Percentiles rank a stretch among this genome's conserved stretches.
phyloP scores from a whole-genome alignment of 225 moss, liverwort and hornwort genomes.

The Polytrichum formosum region DNA sequence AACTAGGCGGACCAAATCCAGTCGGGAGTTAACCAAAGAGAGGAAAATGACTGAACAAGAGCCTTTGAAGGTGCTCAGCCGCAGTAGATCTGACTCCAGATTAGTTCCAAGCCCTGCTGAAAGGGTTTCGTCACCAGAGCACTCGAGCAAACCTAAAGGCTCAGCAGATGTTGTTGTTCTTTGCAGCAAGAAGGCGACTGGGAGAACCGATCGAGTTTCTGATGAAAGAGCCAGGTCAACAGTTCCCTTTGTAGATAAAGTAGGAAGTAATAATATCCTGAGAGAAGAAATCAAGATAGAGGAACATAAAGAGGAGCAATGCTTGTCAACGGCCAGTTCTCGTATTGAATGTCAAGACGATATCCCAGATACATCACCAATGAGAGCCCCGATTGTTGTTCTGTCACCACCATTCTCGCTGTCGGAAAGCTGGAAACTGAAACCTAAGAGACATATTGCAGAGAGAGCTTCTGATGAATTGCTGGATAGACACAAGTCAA shows the following conservation, averaged over 20 bases:
- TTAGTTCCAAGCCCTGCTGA: constrained; percentile 8
- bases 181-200: constrained; percentile 11
- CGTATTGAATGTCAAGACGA: constrained; percentile 21
- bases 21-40: constrained; percentile 17
- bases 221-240: constrained; percentile 16
- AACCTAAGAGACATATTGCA: constrained; percentile 12
- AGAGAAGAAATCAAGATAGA: constrained; percentile 13
- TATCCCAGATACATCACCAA: constrained; percentile 21
- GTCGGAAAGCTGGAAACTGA: constrained; percentile 25
- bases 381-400: constrained; percentile 23
- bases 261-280: neutral
- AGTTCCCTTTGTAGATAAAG: constrained; percentile 6
- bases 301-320: neutral
- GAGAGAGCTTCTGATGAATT: constrained; percentile 16
- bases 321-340: constrained; percentile 25
- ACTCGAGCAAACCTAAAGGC: constrained; percentile 16
- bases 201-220: neutral
- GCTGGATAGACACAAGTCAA: constrained; percentile 12
- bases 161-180: constrained; percentile 22
- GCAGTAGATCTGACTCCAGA: constrained; percentile 21
- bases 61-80: constrained; percentile 9
- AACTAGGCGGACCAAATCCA: constrained; percentile 23
- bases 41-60: constrained; percentile 14
- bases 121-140: constrained; percentile 8
- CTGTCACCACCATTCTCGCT: constrained; percentile 27